Evolutionary conservation across 257 asterid species (phyloP).

Genomic region (Anisodus acutangulus): DNA sequence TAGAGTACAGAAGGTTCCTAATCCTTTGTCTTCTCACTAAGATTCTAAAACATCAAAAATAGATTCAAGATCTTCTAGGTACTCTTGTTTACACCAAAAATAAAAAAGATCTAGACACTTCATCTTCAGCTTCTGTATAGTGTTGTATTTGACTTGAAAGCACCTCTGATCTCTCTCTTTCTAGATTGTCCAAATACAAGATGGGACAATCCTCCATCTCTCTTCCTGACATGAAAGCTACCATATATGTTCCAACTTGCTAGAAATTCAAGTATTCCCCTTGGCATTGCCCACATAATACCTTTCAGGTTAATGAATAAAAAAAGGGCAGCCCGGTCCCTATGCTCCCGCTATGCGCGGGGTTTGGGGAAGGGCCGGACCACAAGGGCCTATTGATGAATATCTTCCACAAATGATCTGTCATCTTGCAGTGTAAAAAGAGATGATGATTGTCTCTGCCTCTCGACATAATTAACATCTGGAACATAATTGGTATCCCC

Average conservation of each 20-base stretch:
- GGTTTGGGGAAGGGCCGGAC: no score
- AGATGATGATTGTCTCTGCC: neutral
- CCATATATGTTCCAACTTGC: neutral
- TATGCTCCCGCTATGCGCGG: no score
- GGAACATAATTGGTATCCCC: conserved; percentile 3
- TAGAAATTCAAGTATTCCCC: neutral
- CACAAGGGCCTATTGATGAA: neutral
- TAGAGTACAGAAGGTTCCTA: neutral
- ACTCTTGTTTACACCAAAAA: neutral
- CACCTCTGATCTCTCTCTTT: neutral
- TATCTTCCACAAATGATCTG: neutral
- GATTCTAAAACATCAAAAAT: neutral
- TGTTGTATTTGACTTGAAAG: neutral
- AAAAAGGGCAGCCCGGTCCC: no score
- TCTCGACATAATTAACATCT: neutral
- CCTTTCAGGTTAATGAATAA: neutral
- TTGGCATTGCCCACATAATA: neutral
- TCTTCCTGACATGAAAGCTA: neutral
- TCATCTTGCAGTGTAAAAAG: neutral
- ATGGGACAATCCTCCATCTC: neutral
- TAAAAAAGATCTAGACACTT: neutral
- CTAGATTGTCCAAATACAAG: neutral
- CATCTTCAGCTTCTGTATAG: neutral
- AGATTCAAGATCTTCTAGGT: neutral
- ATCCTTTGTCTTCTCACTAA: neutral